A percentile compares a stretch with the other conserved stretches of the same genome.
These are phyloP conservation scores for Cicer cuneatum DNA, from an alignment of 306 rosid genomes.

Conservation along the genomic window DNA sequence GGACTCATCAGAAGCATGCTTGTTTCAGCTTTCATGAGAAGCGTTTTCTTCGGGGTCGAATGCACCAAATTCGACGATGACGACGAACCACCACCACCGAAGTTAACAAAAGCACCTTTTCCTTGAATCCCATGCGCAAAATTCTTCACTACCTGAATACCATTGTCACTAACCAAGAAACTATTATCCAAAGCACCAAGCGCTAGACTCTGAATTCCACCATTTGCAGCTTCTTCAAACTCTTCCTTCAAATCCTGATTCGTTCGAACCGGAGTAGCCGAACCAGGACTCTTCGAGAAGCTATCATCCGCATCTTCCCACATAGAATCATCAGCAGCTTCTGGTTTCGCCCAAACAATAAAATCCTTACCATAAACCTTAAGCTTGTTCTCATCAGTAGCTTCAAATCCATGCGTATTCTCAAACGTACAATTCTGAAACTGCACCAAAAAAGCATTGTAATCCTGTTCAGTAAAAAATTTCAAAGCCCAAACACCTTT, in stretches of 20 bases:
- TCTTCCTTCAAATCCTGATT: slow-evolving; percentile 78
- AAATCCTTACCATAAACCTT: slow-evolving; percentile 93
- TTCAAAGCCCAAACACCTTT: slow-evolving; percentile 96
- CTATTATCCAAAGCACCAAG: slow-evolving; percentile 95
- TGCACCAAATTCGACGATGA: slow-evolving; percentile 46
- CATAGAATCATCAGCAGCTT: slow-evolving; percentile 85
- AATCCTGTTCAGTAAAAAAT: slow-evolving; percentile 67
- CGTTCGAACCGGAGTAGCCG: slow-evolving; percentile 59
- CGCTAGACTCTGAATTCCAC: slow-evolving; percentile 90
- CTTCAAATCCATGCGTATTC: slow-evolving; percentile 72
- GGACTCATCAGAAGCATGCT: slow-evolving; percentile 99
- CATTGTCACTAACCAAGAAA: slow-evolving; percentile 82
- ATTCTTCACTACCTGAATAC: slow-evolving; percentile 95
- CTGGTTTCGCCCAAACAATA: slow-evolving; percentile 88
- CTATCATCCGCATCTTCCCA: slow-evolving; percentile 92
- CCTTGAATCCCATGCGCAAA: slow-evolving; percentile 87
- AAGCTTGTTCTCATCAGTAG: slow-evolving; percentile 71
- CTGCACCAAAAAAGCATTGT: slow-evolving; percentile 55
- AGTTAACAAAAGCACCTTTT: slow-evolving; percentile 85
- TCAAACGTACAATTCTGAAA: slow-evolving; percentile 78
- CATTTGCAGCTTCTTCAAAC: slow-evolving; percentile 90
- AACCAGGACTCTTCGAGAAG: slow-evolving; percentile 65
- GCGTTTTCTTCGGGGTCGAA: slow-evolving; percentile 81
- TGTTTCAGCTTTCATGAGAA: slow-evolving; percentile 92
- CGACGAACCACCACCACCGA: slow-evolving; percentile 53